phyloP scores from a whole-genome alignment of 2,329 filamentous ascomycete genomes.

The Cyclaneusma minus region DNA sequence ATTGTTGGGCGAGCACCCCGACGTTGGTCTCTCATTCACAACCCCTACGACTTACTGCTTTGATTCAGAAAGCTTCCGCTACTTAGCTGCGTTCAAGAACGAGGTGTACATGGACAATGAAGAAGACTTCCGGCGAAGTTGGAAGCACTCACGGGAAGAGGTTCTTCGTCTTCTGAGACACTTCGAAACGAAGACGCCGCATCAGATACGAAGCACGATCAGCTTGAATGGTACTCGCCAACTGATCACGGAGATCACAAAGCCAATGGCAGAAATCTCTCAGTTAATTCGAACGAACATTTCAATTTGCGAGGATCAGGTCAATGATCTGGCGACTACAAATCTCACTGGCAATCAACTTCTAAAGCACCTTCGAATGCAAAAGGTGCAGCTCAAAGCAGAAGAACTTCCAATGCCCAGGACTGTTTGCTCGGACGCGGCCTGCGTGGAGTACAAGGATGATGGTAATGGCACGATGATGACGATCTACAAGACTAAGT shows the following conservation, averaged over 20 bases:
- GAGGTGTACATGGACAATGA: slow-evolving; percentile 16
- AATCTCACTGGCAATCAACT: slow-evolving; percentile 15
- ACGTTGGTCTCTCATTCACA: slow-evolving; percentile 17
- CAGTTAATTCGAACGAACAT: slow-evolving; percentile 19
- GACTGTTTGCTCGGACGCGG: slow-evolving; percentile 18
- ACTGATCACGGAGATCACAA: slow-evolving; percentile 20
- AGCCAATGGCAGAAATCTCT: slow-evolving; percentile 22
- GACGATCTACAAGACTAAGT: slow-evolving; percentile 17
- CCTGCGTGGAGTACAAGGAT: slow-evolving; percentile 15
- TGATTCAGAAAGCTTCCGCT: slow-evolving; percentile 28
- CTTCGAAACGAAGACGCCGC: slow-evolving; percentile 16
- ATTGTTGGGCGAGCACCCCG: slow-evolving; percentile 16
- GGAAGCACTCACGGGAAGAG: slow-evolving; percentile 20
- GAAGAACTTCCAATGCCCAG: slow-evolving; percentile 13
- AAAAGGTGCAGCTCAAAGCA: slow-evolving; percentile 12
- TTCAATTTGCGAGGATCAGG: slow-evolving; percentile 15
- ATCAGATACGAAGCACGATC: slow-evolving; percentile 21
- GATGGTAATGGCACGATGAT: slow-evolving; percentile 11
- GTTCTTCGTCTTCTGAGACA: slow-evolving; percentile 17
- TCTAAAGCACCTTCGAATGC: slow-evolving; percentile 12
- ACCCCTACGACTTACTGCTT: slow-evolving; percentile 24
- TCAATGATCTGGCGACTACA: slow-evolving; percentile 13
- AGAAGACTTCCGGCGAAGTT: slow-evolving; percentile 20
- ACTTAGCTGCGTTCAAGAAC: slow-evolving; percentile 22
- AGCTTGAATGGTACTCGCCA: slow-evolving; percentile 23